Base-by-base conservation (phyloP, 169 alveolate species). In the Amoebophrya sp. region DNA sequence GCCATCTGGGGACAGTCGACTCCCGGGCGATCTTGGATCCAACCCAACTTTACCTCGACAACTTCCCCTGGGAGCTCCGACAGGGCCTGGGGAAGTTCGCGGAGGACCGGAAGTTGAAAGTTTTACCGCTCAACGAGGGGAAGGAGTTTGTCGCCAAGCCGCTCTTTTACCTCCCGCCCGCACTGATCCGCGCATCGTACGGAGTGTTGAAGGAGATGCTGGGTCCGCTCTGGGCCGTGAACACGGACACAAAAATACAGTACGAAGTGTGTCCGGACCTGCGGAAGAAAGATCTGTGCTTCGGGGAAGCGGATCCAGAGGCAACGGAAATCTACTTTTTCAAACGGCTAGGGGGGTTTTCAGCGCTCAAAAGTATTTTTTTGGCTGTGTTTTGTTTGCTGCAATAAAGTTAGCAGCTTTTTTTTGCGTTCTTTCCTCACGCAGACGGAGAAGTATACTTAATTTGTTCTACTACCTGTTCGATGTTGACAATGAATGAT, bases 181-280 rank as follows among this genome's bases (percentile, higher is more conserved):
- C 1, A 2, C 12, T 25, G 83, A 66, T 66, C 12, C 83, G 83
- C 7, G 29, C 39, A 2, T 7, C 32, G 32, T 66, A 66, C 35
- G 83, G 83, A 3, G 35, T 66, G 1, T 25, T 66, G 83, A 66
- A 66, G 35, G 83, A 66, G 83, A 66, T 66, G 83, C 83, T 66
- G 83, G 83, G 83, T 25, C 83, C 83, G 35, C 35, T 66, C 32
- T 66, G 83, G 83, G 83, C 18, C 32, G 83, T 66, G 83, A 66
- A 66, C 35, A 25, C 1, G 32, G 18, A n/a, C 29, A 66, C 83
- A 25, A 7, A 7, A 7, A 3, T n/a, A 25, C 83, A 66, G 35
- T 66, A 66, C 35, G 35, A 25, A 7, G 83, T 66, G 29, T 66
- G 83, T 25, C 83, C 83, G 32, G 83, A 66, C 35, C 83, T 66